Evolutionary conservation across 495 filamentous ascomycete genomes (phyloP).

Genomic region (Bathelium albidoporum): DNA sequence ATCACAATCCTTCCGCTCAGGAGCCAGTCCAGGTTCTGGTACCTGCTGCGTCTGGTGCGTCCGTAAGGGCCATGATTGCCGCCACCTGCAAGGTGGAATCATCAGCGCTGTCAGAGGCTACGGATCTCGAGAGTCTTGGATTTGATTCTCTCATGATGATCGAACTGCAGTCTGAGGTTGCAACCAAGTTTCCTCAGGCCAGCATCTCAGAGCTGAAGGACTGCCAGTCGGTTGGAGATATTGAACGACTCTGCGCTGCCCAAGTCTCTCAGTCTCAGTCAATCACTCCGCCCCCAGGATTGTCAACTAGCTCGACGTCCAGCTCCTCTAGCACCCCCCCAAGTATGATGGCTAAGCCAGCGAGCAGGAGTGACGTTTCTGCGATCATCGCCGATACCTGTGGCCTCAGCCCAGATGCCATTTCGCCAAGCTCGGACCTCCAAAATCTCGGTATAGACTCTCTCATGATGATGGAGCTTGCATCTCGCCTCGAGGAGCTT

Average conservation of each 20-base stretch:
- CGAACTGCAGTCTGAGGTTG: constrained; percentile 4
- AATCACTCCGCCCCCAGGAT: neutral
- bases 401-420: constrained; percentile 2
- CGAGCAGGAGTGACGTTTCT: neutral
- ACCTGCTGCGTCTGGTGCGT: constrained; percentile 1
- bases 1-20: neutral
- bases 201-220: neutral
- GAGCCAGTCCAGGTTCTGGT: neutral
- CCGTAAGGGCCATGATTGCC: constrained; percentile 4
- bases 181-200: neutral
- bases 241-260: constrained; percentile 3
- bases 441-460: constrained; percentile 1
- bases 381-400: constrained; percentile 5
- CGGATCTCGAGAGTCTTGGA: constrained; percentile 3
- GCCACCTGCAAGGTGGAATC: neutral
- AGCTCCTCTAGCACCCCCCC: constrained; percentile 1
- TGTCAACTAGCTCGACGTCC: neutral
- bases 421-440: constrained; percentile 2
- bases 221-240: neutral
- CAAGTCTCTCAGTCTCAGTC: constrained; percentile 2
- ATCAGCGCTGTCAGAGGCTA: constrained; percentile 1
- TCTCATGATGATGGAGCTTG: constrained; percentile 1
- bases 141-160: constrained; percentile 6
- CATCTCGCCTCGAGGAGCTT: constrained; percentile 1
- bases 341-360: neutral